Evolutionary conservation across 495 filamentous ascomycete genomes (phyloP), one percentile per base, ranked within the genome.

Genomic region (Penicillium alfredii): DNA sequence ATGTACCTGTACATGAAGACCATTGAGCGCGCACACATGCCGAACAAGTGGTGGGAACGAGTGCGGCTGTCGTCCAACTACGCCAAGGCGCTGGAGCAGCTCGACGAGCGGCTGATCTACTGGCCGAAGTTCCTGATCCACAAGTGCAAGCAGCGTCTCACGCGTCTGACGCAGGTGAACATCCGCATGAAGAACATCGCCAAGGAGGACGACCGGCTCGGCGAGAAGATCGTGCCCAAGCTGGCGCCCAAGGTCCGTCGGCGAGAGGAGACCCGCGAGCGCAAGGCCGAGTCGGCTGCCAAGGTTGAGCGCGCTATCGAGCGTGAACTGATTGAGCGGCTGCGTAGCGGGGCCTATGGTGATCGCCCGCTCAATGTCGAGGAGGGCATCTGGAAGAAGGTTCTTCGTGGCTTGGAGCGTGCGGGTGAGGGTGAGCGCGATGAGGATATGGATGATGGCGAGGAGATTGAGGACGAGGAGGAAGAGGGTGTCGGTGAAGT

Each of bases 1-100:
- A 80, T 97, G 49, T 97, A 95, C 64, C 81, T 98, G 36, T 97
- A 94, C 75, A 93, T 96, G 74, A 98, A 96, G 68, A 94, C 88
- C 3, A 76, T 89, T 47, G 88, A 94, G 60, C 84, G 90, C 14
- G 73, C 85, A 4, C 92, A 98, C 64, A 81, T 86, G 71, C 92
- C 92, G 11, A 76, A 76, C 33, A 94, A 94, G 60, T 77, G 88
- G 66, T 98, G 92, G 92, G 92, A 98, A 60, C 83, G 85, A 39
- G 85, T 96, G 40, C 85, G 86, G 51, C 71, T 98, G 8, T 90
- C 89, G 2, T 70, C 77, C 41, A 94, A 95, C 73, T 97, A 98
- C 62, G 77, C 80, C 26, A 80, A 84, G 44, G 93, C 92, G 0
- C 75, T 97, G 13, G 73, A 80, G 38, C 88, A 94, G 57, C 80